These are phyloP conservation scores for Rosa multiflora DNA, from an alignment of 306 rosid genomes.

Conservation along the genomic window DNA sequence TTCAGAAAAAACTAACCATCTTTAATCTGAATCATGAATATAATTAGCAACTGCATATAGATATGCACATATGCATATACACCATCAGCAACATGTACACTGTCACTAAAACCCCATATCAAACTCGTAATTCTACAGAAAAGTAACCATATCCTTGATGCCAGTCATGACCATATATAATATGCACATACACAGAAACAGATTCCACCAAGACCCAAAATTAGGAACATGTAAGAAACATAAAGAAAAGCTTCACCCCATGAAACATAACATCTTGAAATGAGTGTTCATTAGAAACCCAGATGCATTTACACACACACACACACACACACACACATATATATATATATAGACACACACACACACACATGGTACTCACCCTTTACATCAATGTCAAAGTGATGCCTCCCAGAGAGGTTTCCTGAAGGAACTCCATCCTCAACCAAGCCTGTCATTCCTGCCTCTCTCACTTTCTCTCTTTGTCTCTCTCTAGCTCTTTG, in stretches of 20 bases:
- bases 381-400: conserved; percentile 11
- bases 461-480: background rate
- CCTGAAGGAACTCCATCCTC: conserved; percentile 23
- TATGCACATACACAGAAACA: background rate
- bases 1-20: background rate
- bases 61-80: background rate
- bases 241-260: background rate
- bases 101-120: background rate
- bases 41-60: background rate
- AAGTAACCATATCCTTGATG: background rate
- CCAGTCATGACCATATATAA: background rate
- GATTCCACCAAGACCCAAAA: background rate
- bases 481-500: background rate
- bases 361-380: conserved; percentile 16
- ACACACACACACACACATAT: background rate
- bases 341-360: too few species aligned
- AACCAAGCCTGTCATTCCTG: conserved; percentile 17
- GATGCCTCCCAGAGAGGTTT: conserved; percentile 11
- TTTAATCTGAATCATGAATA: background rate
- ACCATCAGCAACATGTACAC: background rate
- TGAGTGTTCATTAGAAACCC: background rate
- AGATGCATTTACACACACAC: background rate
- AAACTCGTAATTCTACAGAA: background rate
- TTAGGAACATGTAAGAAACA: background rate
- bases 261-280: background rate